Percentiles rank a stretch among this genome's conserved stretches.
Conservation (phyloP, 345 rosid species). For the Orychophragmus violaceus region DNA sequence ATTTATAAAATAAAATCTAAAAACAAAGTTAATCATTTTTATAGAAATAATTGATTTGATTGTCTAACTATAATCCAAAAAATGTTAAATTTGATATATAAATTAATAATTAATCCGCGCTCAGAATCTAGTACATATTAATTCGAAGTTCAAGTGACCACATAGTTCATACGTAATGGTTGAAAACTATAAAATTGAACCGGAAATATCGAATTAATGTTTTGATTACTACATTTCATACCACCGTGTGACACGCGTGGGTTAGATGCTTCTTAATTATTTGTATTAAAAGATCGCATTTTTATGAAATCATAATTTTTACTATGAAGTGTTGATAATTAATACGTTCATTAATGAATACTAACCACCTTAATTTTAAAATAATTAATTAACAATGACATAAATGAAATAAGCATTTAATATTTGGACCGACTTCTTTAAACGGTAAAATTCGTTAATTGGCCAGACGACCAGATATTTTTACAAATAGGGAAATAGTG, state of each 20-base stretch:
- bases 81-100: too few species aligned
- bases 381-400: constrained; percentile 5
- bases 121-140: too few species aligned
- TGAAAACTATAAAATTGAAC: not conserved
- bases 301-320: not conserved
- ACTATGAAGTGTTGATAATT: not conserved
- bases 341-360: constrained; percentile 14
- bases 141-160: too few species aligned
- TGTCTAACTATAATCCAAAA: too few species aligned
- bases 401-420: constrained; percentile 6
- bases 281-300: too few species aligned
- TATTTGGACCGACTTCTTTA: not conserved
- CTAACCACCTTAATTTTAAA: constrained; percentile 25
- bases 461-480: not conserved
- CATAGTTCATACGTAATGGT: not conserved
- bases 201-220: not conserved
- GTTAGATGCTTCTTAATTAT: not conserved
- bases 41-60: too few species aligned
- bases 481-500: not conserved
- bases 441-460: not conserved
- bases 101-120: too few species aligned
- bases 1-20: too few species aligned
- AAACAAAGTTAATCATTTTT: too few species aligned
- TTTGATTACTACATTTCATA: not conserved
- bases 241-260: not conserved